Evolutionary conservation across 2,329 filamentous ascomycete genomes (phyloP), one percentile per base, ranked within the genome.

Genomic region (Ophiobolus disseminans): DNA sequence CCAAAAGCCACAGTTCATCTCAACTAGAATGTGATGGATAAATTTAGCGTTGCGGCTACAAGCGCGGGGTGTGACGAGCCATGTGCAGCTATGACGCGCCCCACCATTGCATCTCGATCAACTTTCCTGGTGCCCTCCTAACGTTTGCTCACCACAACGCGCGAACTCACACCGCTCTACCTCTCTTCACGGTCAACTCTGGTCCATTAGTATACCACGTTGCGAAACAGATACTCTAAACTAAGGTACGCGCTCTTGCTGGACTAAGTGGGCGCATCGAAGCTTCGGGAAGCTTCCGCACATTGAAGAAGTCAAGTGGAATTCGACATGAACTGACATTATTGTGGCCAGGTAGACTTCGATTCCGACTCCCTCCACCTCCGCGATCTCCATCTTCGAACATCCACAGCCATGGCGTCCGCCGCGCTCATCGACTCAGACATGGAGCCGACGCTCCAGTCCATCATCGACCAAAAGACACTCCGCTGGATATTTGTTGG

Each of bases 401-500:
- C 8, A 17, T 0, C 28, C 36, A 28, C 34, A 35, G 42, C 17
- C 25, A 79, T 79, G 76, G 62, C 65, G 35, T 68, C 66, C 23
- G 65, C 69, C 11, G 61, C 67, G 34, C 59, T 69, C 36, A 50
- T 71, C 47, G 74, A 73, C 50, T 87, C 89, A 75, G 88, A 89
- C 72, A 86, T 97, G 79, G 92, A 96, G 79, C 92, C 94, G 38
- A 91, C 90, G 42, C 89, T 99, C 68, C 90, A 97, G 79, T 89
- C 90, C 58, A 91, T 99, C 70, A 86, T 99, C 67, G 91, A 96
- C 80, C 94, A 99, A 76, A 91, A 91, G 76, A 88, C 90, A 25
- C 86, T 99, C 46, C 90, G 94, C 73, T 99, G 94, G 94, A 96
- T 99, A 77, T 99, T 99, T 69, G 94, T 99, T 52, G 94, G 94